A percentile compares a stretch with the other conserved stretches of the same genome.
Conservation (phyloP, 176 grass and related monocot species). For the Juncus effusus region DNA sequence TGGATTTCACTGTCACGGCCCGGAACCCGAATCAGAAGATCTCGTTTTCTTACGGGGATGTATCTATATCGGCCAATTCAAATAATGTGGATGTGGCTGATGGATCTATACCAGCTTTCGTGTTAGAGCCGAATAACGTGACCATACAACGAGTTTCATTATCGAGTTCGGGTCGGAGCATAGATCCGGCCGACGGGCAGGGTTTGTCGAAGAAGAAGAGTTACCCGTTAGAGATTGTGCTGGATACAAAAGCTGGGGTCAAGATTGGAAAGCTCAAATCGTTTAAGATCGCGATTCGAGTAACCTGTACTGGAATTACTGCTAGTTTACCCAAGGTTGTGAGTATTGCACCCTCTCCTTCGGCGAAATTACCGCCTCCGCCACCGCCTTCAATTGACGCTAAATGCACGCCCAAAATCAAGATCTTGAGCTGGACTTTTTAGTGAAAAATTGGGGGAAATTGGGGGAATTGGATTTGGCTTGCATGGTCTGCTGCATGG, state of each 20-base stretch:
- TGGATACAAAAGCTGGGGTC: constrained; percentile 75
- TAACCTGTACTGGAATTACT: constrained; percentile 52
- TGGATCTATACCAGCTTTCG: constrained; percentile 64
- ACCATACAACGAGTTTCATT: constrained; percentile 54
- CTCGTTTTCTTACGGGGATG: constrained; percentile 64
- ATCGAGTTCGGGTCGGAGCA: constrained; percentile 24
- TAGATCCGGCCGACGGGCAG: constrained; percentile 53
- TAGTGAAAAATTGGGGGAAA: constrained; percentile 26
- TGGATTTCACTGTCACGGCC: constrained; percentile 80
- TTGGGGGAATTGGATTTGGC: constrained; percentile 38
- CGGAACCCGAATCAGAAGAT: constrained; percentile 89
- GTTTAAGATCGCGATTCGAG: constrained; percentile 59
- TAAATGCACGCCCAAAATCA: constrained; percentile 82
- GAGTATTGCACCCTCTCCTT: constrained; percentile 35
- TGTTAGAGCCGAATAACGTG: constrained; percentile 59
- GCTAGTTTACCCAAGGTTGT: constrained; percentile 37
- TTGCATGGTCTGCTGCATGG: background rate
- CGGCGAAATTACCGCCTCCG: constrained; percentile 26
- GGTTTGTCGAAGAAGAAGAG: constrained; percentile 65
- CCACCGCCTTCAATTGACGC: constrained; percentile 43
- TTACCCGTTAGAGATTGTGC: constrained; percentile 41
- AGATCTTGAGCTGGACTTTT: constrained; percentile 95
- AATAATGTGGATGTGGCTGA: constrained; percentile 49
- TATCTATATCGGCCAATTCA: constrained; percentile 46
- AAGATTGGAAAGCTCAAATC: constrained; percentile 79